A percentile compares a stretch with the other conserved stretches of the same genome.
phyloP scores from a whole-genome alignment of 2,329 filamentous ascomycete species.

The Alternaria postmessia region DNA sequence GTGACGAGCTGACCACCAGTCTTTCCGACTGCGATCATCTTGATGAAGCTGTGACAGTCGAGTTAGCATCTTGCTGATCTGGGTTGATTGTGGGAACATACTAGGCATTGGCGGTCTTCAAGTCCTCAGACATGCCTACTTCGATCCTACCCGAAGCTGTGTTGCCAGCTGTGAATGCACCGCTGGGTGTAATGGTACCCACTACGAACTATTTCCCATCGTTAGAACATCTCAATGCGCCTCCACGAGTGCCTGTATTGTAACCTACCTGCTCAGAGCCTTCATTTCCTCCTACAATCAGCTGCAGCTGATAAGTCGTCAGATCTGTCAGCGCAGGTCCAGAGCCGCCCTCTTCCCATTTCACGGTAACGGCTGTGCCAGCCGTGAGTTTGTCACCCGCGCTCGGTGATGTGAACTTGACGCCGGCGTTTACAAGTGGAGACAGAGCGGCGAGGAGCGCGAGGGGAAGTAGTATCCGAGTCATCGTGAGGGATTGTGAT shows the following conservation, averaged over 20 bases:
- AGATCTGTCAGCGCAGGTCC: slow-evolving; percentile 61
- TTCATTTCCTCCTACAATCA: slow-evolving; percentile 68
- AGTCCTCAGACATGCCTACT: slow-evolving; percentile 31
- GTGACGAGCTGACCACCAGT: slow-evolving; percentile 65
- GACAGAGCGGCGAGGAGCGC: slow-evolving; percentile 48
- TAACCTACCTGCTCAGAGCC: slow-evolving; percentile 57
- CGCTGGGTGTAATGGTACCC: slow-evolving; percentile 54
- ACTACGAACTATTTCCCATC: slow-evolving; percentile 13
- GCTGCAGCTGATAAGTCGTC: slow-evolving; percentile 64
- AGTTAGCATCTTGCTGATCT: slow-evolving; percentile 14
- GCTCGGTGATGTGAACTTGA: slow-evolving; percentile 63
- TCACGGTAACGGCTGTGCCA: slow-evolving; percentile 61
- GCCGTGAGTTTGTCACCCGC: slow-evolving; percentile 60
- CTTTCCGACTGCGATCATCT: slow-evolving; percentile 63
- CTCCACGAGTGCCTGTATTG: neutral
- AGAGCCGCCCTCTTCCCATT: slow-evolving; percentile 65
- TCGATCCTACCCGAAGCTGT: slow-evolving; percentile 49
- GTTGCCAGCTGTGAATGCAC: slow-evolving; percentile 53
- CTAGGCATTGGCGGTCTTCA: slow-evolving; percentile 62
- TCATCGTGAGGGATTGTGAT: slow-evolving; percentile 32
- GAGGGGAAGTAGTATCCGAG: slow-evolving; percentile 36
- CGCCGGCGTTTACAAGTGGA: slow-evolving; percentile 59
- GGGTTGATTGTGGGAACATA: slow-evolving; percentile 46
- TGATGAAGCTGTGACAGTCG: slow-evolving; percentile 37
- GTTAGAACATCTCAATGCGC: slow-evolving; percentile 7